A percentile compares a stretch with the other conserved stretches of the same genome.
phyloP scores from a whole-genome alignment of 768 basidiomycete species.

The Termitomyces sp. region DNA sequence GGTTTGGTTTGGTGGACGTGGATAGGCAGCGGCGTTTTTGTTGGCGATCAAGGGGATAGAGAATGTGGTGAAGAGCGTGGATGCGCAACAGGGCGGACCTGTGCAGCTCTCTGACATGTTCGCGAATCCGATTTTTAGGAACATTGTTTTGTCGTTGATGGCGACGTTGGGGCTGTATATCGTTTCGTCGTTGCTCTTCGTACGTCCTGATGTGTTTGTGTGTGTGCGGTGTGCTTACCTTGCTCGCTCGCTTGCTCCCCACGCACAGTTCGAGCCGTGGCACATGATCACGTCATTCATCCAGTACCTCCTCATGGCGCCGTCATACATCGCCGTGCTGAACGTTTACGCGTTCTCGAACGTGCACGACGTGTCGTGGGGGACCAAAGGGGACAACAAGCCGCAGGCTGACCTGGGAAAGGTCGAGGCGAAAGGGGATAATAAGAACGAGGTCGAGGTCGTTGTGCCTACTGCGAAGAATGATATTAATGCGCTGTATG shows the following conservation, averaged over 20 bases:
- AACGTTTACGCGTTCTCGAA: conserved; percentile 91
- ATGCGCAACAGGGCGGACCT: conserved; percentile 30
- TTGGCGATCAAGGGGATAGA: conserved; percentile 80
- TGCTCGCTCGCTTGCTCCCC: neutral
- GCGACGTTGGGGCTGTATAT: conserved; percentile 92
- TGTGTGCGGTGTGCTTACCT: too few relatives aligned
- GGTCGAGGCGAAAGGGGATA: conserved; percentile 20
- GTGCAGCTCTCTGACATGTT: conserved; percentile 60
- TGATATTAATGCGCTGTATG: conserved; percentile 86
- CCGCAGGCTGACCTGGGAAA: conserved; percentile 75
- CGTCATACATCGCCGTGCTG: conserved; percentile 89
- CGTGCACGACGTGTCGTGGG: conserved; percentile 92
- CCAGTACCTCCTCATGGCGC: conserved; percentile 90
- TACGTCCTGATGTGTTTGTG: conserved; percentile 29
- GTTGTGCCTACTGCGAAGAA: conserved; percentile 80
- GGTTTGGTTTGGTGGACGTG: too few relatives aligned
- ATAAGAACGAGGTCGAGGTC: conserved; percentile 83
- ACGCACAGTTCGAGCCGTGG: conserved; percentile 84
- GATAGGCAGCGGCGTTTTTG: conserved; percentile 71
- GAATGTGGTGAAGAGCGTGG: conserved; percentile 36
- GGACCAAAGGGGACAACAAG: conserved; percentile 93
- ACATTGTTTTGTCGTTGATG: conserved; percentile 79
- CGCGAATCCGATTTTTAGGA: conserved; percentile 73
- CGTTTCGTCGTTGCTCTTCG: conserved; percentile 76
- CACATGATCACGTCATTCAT: conserved; percentile 96